These are phyloP conservation scores for Trametopsis cervina DNA, from an alignment of 768 basidiomycete species.

Conservation along the genomic window DNA sequence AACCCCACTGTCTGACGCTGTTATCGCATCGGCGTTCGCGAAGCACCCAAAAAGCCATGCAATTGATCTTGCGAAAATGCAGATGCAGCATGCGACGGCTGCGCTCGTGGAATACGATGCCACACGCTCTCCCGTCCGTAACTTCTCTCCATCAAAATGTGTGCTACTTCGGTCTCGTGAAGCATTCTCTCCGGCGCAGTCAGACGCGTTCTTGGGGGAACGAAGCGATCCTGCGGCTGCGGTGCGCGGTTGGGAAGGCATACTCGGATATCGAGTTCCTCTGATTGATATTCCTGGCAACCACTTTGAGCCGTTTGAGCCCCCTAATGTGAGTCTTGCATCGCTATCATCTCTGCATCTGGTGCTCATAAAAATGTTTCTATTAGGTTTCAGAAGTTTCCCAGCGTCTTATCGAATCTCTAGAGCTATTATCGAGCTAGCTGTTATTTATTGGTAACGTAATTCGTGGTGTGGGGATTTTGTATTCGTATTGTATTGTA, in stretches of 20 bases:
- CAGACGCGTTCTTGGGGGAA: conserved; percentile 49
- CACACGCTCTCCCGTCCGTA: conserved; percentile 9
- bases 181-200: conserved; percentile 30
- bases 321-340: conserved; percentile 40
- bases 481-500: no score
- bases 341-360: no score
- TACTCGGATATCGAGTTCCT: conserved; percentile 32
- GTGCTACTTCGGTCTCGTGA: conserved; percentile 49
- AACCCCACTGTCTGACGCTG: conserved; percentile 40
- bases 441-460: no score
- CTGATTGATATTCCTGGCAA: conserved; percentile 56
- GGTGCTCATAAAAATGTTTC: no score
- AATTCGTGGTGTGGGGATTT: no score
- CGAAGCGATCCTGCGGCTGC: conserved; percentile 29
- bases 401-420: conserved; percentile 1
- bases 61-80: conserved; percentile 4
- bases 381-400: conserved; percentile 3
- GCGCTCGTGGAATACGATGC: conserved; percentile 44
- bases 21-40: conserved; percentile 42
- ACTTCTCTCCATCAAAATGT: conserved; percentile 28
- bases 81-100: conserved; percentile 21
- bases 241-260: conserved; percentile 40
- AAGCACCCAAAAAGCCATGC: conserved; percentile 22
- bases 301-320: conserved; percentile 55
- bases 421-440: no score